Evolutionary conservation across 2,329 filamentous ascomycete species (phyloP), one percentile per base, ranked within the genome.

Genomic region (Chrysoporthe austroafricana): DNA sequence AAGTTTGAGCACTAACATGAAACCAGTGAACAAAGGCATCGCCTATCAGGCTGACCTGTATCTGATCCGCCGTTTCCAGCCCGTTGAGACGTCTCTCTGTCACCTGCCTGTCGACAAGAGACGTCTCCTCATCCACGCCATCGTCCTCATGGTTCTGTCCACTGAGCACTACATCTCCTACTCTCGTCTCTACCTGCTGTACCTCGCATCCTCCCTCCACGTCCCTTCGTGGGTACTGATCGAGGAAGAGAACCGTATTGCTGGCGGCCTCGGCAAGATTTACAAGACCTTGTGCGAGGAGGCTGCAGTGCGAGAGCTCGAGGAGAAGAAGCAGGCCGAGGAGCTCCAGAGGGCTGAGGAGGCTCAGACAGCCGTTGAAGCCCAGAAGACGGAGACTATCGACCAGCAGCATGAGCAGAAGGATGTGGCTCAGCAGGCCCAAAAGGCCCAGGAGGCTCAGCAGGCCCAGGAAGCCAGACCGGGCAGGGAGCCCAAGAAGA

Each of bases 151-250:
- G 36, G 74, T 94, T 6, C 80, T 97, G 2, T 94, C 91, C 2
- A 80, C 96, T 16, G 90, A 96, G 74, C 88, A 91, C 70, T 97
- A 96, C 77, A 87, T 85, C 54, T 87, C 91, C 4, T 89, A 92
- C 73, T 91, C 92, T 3, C 87, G 92, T 14, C 83, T 92, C 2
- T 80, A 96, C 26, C 83, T 97, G 63, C 80, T 93, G 18, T 84
- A 91, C 71, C 77, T 95, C 52, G 84, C 91, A 1, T 90, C 89
- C 1, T 92, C 91, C 7, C 81, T 97, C 11, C 84, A 88, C n/a
- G 80, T 97, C 36, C 85, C 90, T 0, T 78, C 90, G 34, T 84
- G 84, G 44, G 79, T 89, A 3, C 82, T 96, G 13, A 85, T 88
- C 46, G 84, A 89, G 57, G 88, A 94, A 66, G 93, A 98, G 76